Base-by-base conservation (phyloP, 345 rosid genomes). In the Triadica sebifera region DNA sequence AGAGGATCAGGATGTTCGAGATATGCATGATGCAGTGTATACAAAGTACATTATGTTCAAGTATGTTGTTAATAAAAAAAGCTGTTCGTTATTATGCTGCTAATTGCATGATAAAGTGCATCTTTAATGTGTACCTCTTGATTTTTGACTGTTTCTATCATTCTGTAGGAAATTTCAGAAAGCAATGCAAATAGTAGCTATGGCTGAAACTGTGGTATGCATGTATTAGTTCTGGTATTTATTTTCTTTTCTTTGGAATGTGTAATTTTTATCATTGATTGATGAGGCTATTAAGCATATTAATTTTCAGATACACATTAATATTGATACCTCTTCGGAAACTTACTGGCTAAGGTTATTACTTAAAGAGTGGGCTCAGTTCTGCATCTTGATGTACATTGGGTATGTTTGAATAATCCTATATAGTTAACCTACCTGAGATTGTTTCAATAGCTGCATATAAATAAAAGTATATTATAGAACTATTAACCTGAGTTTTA, bases 151-250 rank as follows among this genome's bases (percentile, higher is more conserved):
- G 8, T 45, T 64, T 71, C 25, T 12, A 25, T 72, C 76, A 60
- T 50, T 50, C n/a, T 82, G 63, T 80, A 94, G 98, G 87, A 94
- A 89, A 81, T 94, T 94, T 69, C 97, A 88, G 86, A 86, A 86
- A 65, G 96, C 96, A 68, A 90, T 90, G 97, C 98, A 92, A 79
- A 86, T 94, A 65, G 92, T 89, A 69, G 97, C 89, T 15, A 75
- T 92, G 91, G 90, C 93, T 34, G 97, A 92, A 89, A 86, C 87
- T 60, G 85, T 88, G 88, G 98, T 89, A 84, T 61, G 85, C 80
- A 80, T 77, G 61, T 59, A 29, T 50, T 3, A 10, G 45, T 25
- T 77, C 29, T 43, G 20, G 24, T 24, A 22, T 20, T 51, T 8
- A 1, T 34, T 53, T 20, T 71, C 34, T 41, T 17, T 50, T 51